A percentile compares a stretch with the other conserved stretches of the same genome.
Conservation (phyloP, 108 stramenopile genomes). For the Thalassiosira profunda region DNA sequence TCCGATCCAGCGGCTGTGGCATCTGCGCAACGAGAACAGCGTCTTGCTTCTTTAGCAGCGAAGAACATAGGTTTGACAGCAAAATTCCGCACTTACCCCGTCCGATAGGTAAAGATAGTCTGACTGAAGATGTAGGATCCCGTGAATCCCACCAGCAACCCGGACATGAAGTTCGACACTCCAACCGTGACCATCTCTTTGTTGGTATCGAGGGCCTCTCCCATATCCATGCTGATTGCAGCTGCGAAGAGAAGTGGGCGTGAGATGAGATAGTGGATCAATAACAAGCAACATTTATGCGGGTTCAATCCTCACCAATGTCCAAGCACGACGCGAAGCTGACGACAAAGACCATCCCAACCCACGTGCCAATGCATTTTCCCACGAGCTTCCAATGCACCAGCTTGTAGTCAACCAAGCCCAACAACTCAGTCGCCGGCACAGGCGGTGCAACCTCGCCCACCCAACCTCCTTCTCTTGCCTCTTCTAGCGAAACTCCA, state of each 20-base stretch:
- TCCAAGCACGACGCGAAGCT: slow-evolving; percentile 95
- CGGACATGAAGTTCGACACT: slow-evolving; percentile 87
- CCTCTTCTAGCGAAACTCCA: slow-evolving; percentile 59
- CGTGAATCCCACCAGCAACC: slow-evolving; percentile 80
- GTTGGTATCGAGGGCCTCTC: slow-evolving; percentile 93
- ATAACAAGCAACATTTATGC: too few relatives aligned
- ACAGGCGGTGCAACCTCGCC: slow-evolving; percentile 66
- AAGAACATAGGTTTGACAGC: too few relatives aligned
- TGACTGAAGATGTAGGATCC: slow-evolving; percentile 98
- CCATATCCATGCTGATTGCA: slow-evolving; percentile 69
- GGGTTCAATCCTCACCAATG: slow-evolving; percentile 75
- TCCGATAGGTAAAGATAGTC: slow-evolving; percentile 96
- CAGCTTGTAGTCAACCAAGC: slow-evolving; percentile 61
- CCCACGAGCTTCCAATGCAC: slow-evolving; percentile 78
- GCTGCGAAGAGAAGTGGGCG: neutral
- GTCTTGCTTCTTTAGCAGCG: too few relatives aligned
- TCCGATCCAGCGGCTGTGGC: slow-evolving; percentile 76
- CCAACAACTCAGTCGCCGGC: slow-evolving; percentile 59
- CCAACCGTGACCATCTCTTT: slow-evolving; percentile 91
- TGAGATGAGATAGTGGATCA: too few relatives aligned
- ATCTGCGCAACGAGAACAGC: too few relatives aligned
- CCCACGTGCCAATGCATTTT: slow-evolving; percentile 80
- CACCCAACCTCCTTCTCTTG: slow-evolving; percentile 78
- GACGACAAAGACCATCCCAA: slow-evolving; percentile 97
- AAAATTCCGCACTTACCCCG: too few relatives aligned